Evolutionary conservation across 805 yeast genomes (phyloP).

Genomic region (Wickerhamomyces chambardii): DNA sequence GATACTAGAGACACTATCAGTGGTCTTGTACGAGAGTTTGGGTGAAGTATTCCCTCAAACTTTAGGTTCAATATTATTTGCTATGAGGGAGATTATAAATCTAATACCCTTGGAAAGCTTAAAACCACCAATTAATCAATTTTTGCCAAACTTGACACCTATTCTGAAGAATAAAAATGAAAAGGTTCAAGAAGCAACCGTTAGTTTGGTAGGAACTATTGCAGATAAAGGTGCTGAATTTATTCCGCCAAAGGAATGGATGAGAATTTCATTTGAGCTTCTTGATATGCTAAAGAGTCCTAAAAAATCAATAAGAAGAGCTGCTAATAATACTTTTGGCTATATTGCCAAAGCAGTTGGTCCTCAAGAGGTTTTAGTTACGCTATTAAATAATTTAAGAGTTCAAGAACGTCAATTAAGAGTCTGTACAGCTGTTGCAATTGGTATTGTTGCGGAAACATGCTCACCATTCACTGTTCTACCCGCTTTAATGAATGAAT

Average conservation of each 20-base stretch:
- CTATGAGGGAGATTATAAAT: slow-evolving; percentile 53
- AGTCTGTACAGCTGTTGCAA: slow-evolving; percentile 96
- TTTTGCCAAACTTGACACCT: slow-evolving; percentile 85
- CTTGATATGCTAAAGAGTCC: slow-evolving; percentile 83
- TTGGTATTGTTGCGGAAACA: slow-evolving; percentile 90
- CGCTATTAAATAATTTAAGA: slow-evolving; percentile 72
- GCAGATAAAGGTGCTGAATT: slow-evolving; percentile 76
- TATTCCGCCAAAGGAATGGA: slow-evolving; percentile 93
- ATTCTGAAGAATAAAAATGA: slow-evolving; percentile 84
- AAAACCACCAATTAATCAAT: slow-evolving; percentile 76
- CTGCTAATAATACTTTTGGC: slow-evolving; percentile 90
- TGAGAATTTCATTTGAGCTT: slow-evolving; percentile 88
- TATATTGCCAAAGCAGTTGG: slow-evolving; percentile 88
- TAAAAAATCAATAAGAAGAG: slow-evolving; percentile 64
- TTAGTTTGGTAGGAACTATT: slow-evolving; percentile 70
- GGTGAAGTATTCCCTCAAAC: slow-evolving; percentile 96
- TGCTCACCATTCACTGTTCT: slow-evolving; percentile 90
- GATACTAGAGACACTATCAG: slow-evolving; percentile 56
- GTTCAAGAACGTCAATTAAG: slow-evolving; percentile 95
- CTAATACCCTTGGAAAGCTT: slow-evolving; percentile 50
- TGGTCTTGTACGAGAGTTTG: slow-evolving; percentile 77
- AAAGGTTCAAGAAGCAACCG: slow-evolving; percentile 79
- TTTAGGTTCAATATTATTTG: slow-evolving; percentile 73
- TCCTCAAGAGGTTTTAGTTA: slow-evolving; percentile 87
- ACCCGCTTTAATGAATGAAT: slow-evolving; percentile 95